Percentiles rank a stretch among this genome's conserved stretches.
Evolutionary conservation across 2,329 filamentous ascomycete genomes (phyloP).

Genomic region (Fonsecaea pedrosoi): DNA sequence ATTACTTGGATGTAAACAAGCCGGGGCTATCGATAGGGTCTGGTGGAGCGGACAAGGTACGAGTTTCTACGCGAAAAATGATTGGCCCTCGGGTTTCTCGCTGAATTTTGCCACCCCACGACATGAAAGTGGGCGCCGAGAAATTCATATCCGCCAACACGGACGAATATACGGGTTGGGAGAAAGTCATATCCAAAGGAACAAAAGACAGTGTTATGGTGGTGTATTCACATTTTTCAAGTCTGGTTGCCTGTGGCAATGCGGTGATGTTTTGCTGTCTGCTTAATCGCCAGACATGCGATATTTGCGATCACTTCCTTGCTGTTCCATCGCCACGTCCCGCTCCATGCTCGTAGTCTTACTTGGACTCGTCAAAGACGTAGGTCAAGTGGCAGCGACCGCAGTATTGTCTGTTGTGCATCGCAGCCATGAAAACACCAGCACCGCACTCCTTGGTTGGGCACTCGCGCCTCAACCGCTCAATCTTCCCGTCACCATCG

Average conservation of each 20-base stretch:
- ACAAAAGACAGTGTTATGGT: not conserved
- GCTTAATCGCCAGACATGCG: not conserved
- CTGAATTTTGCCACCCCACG: not conserved
- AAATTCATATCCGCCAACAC: not conserved
- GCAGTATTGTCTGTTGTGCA: conserved; percentile 99
- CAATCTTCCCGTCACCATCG: conserved; percentile 98
- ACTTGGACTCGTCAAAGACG: conserved; percentile 42
- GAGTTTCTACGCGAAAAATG: not conserved
- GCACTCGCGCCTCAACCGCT: conserved; percentile 98
- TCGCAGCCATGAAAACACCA: conserved; percentile 99
- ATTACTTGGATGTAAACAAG: not conserved
- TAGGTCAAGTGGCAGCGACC: conserved; percentile 60
- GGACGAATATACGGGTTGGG: not conserved
- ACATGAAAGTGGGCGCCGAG: not conserved
- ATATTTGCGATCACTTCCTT: not conserved
- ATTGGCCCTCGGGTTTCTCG: not conserved
- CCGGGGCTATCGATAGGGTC: not conserved
- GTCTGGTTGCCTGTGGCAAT: not conserved
- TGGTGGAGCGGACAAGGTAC: not conserved
- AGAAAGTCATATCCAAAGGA: not conserved
- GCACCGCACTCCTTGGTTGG: conserved; percentile 95
- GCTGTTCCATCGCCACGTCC: not conserved
- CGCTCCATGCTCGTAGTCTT: conserved; percentile 5
- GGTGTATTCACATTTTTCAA: not conserved
- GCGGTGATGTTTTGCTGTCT: conserved; percentile 11